Evolutionary conservation across 768 basidiomycete species (phyloP), one percentile per base, ranked within the genome.

Genomic region (Russula sp.): DNA sequence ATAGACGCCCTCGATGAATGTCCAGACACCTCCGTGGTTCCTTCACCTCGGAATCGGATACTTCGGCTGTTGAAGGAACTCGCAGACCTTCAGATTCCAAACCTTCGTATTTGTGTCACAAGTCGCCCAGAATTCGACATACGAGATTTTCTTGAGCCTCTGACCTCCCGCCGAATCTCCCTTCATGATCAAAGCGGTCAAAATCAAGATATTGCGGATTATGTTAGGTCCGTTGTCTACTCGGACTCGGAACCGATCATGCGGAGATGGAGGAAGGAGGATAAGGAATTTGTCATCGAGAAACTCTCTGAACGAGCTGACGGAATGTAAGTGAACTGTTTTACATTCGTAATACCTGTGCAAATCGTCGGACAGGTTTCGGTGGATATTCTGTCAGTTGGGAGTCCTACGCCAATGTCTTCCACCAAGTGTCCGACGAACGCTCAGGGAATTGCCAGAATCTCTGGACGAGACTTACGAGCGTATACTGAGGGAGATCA

Each of bases 61-160:
- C 56, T 57, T 7, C 24, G 11, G 2, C 42, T 57, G 1, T 4
- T 57, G 11, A 44, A 30, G n/a, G 56, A 44, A 0, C 56, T 57
- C 11, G 42, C 32, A 13, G 9, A 42, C 9, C 40, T 57, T 42
- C 40, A 18, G 1, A 11, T 57, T 10, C 42, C 42, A n/a, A n/a
- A 44, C n/a, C 26, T 44, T 2, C 63, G 5, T 14, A 20, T 64
- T 3, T 59, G 56, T 13, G 38, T 59, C 7, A 52, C 49, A 2
- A 59, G 57, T 24, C 57, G 63, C 16, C 49, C 56, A 2, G 55
- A 57, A 49, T 5, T 38, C 6, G 61, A 62, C 48, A 49, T 62
- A 3, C 53, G 26, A 49, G 10, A 24, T 20, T 46, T n/a, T n/a
- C 24, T 62, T 0, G 24, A 28, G 18, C 61, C 44, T 24, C 26